Percentiles rank a stretch among this genome's conserved stretches.
phyloP scores from a whole-genome alignment of 192 early-diverging fungal genomes.

The Coemansia sp. region DNA sequence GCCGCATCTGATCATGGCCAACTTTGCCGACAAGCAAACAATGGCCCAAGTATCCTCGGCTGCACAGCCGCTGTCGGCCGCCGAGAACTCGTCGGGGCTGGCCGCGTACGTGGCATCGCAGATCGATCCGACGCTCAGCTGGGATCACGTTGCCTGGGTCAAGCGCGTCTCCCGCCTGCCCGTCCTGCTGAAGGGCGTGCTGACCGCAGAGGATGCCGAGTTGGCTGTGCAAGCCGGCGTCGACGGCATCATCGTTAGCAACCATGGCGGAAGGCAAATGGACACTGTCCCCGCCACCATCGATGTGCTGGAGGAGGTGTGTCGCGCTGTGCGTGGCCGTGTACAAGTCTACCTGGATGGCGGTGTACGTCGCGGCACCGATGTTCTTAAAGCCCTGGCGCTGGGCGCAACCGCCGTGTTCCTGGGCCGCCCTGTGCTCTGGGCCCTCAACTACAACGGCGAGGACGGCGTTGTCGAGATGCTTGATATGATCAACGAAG shows the following conservation, averaged over 20 bases:
- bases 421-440: constrained; percentile 61
- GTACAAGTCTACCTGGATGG: constrained; percentile 93
- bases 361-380: constrained; percentile 88
- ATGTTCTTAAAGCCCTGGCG: constrained; percentile 94
- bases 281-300: constrained; percentile 80
- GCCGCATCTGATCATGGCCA: constrained; percentile 65
- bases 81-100: constrained; percentile 41
- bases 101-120: constrained; percentile 50
- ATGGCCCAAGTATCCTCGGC: constrained; percentile 27
- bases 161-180: constrained; percentile 75
- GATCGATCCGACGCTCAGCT: constrained; percentile 76
- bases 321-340: constrained; percentile 59
- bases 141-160: constrained; percentile 84
- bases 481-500: constrained; percentile 80
- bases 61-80: not conserved
- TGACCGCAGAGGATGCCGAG: constrained; percentile 86
- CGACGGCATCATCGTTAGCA: constrained; percentile 86
- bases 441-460: constrained; percentile 84
- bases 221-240: constrained; percentile 76
- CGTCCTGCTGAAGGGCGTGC: constrained; percentile 90
- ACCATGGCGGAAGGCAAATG: constrained; percentile 96
- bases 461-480: constrained; percentile 82
- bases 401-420: constrained; percentile 84
- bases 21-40: constrained; percentile 50
- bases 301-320: constrained; percentile 85